These are phyloP conservation scores for Vitis hybrid DNA, from an alignment of 177 flowering plant genomes.

Conservation along the genomic window DNA sequence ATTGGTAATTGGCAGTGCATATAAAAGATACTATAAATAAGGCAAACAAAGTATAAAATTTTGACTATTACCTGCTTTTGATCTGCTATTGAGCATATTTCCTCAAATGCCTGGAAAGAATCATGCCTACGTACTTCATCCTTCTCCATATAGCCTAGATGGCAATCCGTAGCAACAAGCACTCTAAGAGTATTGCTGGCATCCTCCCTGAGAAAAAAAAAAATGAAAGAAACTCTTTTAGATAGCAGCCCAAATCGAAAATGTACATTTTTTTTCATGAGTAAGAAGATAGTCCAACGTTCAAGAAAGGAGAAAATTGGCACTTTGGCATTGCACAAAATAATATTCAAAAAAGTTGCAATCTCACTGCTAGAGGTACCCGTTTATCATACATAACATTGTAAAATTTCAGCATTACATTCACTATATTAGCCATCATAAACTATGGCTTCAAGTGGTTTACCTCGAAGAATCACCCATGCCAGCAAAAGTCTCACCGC, in stretches of 20 bases:
- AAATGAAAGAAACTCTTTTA: background rate
- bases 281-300: no score
- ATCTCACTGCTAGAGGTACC: no score
- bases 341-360: no score
- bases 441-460: background rate
- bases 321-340: no score
- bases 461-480: slow-evolving; percentile 24
- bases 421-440: no score
- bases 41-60: background rate
- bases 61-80: slow-evolving; percentile 57
- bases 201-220: slow-evolving; percentile 55
- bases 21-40: background rate
- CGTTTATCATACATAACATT: no score
- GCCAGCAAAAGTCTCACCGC: background rate
- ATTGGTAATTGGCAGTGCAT: background rate
- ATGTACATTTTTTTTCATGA: background rate
- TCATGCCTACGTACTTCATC: slow-evolving; percentile 94
- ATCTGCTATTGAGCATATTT: slow-evolving; percentile 95
- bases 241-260: background rate
- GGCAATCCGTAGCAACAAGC: slow-evolving; percentile 97
- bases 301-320: no score
- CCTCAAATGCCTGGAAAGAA: slow-evolving; percentile 95
- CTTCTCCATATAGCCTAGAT: slow-evolving; percentile 97
- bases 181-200: slow-evolving; percentile 57
- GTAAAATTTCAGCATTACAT: no score